Evolutionary conservation across 2,329 filamentous ascomycete species (phyloP).

Genomic region (Ophiostoma australiae): DNA sequence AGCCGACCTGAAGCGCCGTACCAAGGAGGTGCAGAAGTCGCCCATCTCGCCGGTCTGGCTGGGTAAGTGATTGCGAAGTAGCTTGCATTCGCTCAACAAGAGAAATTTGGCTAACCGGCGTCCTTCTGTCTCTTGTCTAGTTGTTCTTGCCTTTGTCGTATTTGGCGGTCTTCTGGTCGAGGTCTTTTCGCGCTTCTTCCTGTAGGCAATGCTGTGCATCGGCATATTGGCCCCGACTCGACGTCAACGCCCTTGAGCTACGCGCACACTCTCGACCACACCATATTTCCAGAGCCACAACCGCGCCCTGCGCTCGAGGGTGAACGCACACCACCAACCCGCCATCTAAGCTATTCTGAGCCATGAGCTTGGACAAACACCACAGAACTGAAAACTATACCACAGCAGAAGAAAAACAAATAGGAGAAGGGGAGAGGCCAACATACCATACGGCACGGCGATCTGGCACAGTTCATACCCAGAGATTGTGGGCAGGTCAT

Average conservation of each 20-base stretch:
- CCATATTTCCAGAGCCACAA: background rate
- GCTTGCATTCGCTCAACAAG: background rate
- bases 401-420: background rate
- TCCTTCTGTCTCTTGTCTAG: slow-evolving; percentile 34
- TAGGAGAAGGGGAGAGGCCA: background rate
- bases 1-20: slow-evolving; percentile 56
- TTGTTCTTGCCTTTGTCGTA: slow-evolving; percentile 54
- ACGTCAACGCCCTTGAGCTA: background rate
- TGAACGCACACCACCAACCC: background rate
- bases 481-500: background rate
- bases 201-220: background rate
- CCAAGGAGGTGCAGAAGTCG: slow-evolving; percentile 53
- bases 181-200: slow-evolving; percentile 49
- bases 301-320: background rate
- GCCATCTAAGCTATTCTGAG: background rate
- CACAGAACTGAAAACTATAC: background rate
- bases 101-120: background rate
- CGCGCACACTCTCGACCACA: background rate
- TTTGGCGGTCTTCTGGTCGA: slow-evolving; percentile 59
- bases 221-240: background rate
- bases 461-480: background rate
- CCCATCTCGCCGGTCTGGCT: slow-evolving; percentile 62
- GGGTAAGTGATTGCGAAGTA: slow-evolving; percentile 41
- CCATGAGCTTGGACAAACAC: background rate
- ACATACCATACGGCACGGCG: background rate